Evolutionary conservation across 2,329 filamentous ascomycete species (phyloP).

Genomic region (Sarocladiaceae sp.): DNA sequence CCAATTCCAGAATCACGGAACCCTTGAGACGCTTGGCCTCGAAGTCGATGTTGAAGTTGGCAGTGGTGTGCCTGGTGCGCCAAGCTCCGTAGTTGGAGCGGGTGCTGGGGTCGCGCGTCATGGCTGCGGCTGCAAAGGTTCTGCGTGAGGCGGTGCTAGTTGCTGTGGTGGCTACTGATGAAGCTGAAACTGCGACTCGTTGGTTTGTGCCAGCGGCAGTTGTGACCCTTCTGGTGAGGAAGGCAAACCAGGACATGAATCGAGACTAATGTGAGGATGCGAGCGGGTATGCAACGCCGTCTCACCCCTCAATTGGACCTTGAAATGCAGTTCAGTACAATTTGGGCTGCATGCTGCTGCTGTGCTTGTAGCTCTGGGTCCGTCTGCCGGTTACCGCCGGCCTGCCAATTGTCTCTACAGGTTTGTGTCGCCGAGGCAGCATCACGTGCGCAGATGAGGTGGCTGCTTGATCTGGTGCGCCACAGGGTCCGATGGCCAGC

Average conservation of each 20-base stretch:
- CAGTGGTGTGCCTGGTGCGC: conserved; percentile 75
- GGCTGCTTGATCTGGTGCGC: too few species aligned
- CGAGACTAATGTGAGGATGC: neutral
- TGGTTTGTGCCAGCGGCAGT: neutral
- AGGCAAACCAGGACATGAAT: conserved; percentile 6
- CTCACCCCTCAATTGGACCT: conserved; percentile 3
- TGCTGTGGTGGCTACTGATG: neutral
- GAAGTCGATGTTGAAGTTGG: conserved; percentile 80
- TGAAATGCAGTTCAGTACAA: neutral
- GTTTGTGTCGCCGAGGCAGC: too few species aligned
- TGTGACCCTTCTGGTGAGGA: conserved; percentile 2
- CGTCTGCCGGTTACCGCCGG: conserved; percentile 7
- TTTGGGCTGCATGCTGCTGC: too few species aligned
- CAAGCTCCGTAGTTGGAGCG: conserved; percentile 87
- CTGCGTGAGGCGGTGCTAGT: conserved; percentile 11
- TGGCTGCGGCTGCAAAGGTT: conserved; percentile 21
- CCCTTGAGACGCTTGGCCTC: conserved; percentile 70
- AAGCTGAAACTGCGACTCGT: neutral
- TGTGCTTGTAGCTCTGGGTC: too few species aligned
- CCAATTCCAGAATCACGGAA: conserved; percentile 67
- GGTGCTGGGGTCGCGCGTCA: conserved; percentile 74
- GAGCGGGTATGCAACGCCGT: neutral
- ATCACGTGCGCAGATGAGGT: too few species aligned
- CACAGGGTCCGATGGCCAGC: too few species aligned
- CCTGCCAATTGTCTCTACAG: too few species aligned